phyloP scores from a whole-genome alignment of 1,139 yeast species.

The Blastobotrys aristatus region DNA sequence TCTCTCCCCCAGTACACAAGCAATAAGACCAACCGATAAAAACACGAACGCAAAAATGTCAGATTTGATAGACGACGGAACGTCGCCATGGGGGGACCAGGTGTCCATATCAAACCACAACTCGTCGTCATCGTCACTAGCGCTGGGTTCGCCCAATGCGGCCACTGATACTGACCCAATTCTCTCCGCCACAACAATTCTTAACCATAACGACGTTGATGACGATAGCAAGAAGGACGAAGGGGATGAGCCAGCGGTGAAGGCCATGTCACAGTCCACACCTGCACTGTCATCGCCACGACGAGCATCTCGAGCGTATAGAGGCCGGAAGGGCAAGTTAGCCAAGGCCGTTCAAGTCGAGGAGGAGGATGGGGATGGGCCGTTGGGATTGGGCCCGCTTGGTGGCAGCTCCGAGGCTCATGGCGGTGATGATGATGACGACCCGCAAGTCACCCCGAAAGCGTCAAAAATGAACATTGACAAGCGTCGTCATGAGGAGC shows the following conservation, averaged over 20 bases:
- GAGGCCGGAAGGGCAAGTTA: constrained; percentile 18
- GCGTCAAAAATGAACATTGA: background rate
- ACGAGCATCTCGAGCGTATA: constrained; percentile 9
- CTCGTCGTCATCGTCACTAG: constrained; percentile 22
- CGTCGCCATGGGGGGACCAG: constrained; percentile 29
- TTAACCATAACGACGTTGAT: constrained; percentile 1
- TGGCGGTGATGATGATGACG: background rate
- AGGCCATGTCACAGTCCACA: constrained; percentile 7
- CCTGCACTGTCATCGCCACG: constrained; percentile 13
- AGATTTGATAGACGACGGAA: constrained; percentile 12
- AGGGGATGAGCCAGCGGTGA: background rate
- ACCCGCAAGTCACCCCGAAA: background rate
- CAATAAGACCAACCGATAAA: no score
- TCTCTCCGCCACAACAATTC: constrained; percentile 4
- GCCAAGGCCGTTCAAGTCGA: constrained; percentile 15
- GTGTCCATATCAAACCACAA: constrained; percentile 24
- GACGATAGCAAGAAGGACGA: constrained; percentile 9
- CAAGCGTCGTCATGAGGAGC: background rate
- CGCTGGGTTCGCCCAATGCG: constrained; percentile 8
- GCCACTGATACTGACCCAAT: background rate
- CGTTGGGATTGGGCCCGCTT: constrained; percentile 13
- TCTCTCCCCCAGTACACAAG: background rate
- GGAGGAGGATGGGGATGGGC: constrained; percentile 9
- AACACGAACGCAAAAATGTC: constrained; percentile 9
- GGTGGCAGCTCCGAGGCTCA: constrained; percentile 1